phyloP scores from a whole-genome alignment of 2,329 filamentous ascomycete genomes.

The Diaporthe batatas region DNA sequence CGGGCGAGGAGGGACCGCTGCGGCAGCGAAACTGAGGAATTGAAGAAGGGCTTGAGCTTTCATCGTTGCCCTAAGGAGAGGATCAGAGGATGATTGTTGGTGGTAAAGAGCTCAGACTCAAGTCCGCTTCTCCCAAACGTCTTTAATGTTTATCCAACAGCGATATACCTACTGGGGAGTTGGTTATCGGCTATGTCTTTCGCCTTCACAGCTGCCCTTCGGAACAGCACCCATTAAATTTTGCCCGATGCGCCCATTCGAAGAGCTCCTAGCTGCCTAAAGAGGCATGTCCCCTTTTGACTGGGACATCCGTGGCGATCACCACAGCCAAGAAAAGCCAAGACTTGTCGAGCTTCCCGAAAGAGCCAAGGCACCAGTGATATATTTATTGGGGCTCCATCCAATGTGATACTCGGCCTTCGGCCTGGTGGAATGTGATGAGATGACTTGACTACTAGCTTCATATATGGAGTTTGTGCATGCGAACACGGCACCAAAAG shows the following conservation, averaged over 20 bases:
- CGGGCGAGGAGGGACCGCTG: conserved; percentile 6
- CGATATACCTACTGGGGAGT: background rate
- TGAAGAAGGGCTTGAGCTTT: conserved; percentile 11
- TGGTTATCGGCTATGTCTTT: background rate
- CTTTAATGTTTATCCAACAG: background rate
- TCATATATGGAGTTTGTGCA: background rate
- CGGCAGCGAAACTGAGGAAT: conserved; percentile 10
- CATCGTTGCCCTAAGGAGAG: background rate
- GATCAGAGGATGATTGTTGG: background rate
- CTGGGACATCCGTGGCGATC: conserved; percentile 21
- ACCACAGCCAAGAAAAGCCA: conserved; percentile 29
- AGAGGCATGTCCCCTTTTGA: conserved; percentile 21
- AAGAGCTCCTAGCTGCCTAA: conserved; percentile 19
- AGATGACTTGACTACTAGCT: background rate
- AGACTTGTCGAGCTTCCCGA: conserved; percentile 24
- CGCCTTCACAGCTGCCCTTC: conserved; percentile 12
- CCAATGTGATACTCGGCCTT: conserved; percentile 23
- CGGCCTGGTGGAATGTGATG: background rate
- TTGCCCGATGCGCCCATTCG: background rate
- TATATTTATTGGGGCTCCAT: conserved; percentile 7
- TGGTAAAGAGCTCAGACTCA: background rate
- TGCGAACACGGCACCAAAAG: background rate
- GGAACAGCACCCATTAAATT: background rate
- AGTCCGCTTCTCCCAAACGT: background rate
- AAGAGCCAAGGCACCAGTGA: background rate